These are phyloP conservation scores for Colletotrichum simmondsii DNA, from an alignment of 2,329 filamentous ascomycete species.

Conservation along the genomic window DNA sequence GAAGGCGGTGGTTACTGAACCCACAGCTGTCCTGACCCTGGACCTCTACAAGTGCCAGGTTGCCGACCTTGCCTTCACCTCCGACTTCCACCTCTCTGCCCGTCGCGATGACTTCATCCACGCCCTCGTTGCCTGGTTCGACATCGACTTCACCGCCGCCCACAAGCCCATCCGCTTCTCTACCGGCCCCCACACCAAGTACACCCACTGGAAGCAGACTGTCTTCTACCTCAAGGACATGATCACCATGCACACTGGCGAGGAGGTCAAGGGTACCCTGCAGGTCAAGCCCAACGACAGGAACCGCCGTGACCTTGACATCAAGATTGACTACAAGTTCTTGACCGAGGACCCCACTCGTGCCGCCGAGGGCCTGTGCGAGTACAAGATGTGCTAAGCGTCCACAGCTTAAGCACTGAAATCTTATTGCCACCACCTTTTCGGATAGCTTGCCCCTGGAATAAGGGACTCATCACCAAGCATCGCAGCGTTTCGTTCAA, in stretches of 20 bases:
- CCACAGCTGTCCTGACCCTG: slow-evolving; percentile 83
- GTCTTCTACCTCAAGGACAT: slow-evolving; percentile 98
- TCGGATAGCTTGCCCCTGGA: neutral
- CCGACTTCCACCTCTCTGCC: slow-evolving; percentile 79
- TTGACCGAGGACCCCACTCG: slow-evolving; percentile 80
- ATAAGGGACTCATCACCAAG: neutral
- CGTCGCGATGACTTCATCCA: slow-evolving; percentile 96
- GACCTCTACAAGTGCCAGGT: slow-evolving; percentile 92
- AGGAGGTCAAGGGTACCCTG: slow-evolving; percentile 79
- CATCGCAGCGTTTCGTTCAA: slow-evolving; percentile 3
- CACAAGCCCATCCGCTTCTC: slow-evolving; percentile 98
- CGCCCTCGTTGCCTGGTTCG: slow-evolving; percentile 97
- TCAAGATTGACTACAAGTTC: slow-evolving; percentile 85
- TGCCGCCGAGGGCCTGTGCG: slow-evolving; percentile 73
- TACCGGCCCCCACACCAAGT: slow-evolving; percentile 97
- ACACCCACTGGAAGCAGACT: slow-evolving; percentile 99
- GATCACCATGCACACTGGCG: slow-evolving; percentile 88
- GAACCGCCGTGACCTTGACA: slow-evolving; percentile 95
- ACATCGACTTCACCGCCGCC: slow-evolving; percentile 98
- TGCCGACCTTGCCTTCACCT: slow-evolving; percentile 84
- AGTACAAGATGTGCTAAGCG: slow-evolving; percentile 81
- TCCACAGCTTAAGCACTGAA: neutral
- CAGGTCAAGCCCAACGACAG: slow-evolving; percentile 90
- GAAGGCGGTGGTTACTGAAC: slow-evolving; percentile 96
- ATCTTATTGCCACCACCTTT: neutral